These are phyloP conservation scores for Metschnikowia lachancei DNA, from an alignment of 805 yeast species.

Conservation along the genomic window DNA sequence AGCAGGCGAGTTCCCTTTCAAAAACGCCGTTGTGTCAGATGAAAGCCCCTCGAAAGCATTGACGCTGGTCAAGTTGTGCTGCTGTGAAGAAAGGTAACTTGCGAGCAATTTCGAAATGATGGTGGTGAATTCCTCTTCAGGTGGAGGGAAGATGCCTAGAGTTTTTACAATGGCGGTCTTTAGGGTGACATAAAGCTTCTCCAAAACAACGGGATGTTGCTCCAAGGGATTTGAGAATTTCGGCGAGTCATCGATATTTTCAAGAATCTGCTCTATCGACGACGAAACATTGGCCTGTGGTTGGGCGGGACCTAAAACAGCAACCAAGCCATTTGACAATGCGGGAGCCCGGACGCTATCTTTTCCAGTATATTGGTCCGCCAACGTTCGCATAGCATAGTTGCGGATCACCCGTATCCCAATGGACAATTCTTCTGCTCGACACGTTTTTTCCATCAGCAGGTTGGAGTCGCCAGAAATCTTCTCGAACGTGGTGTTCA, in stretches of 20 bases:
- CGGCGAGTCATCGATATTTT: constrained; percentile 15
- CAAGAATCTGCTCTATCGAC: constrained; percentile 8
- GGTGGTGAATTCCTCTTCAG: background rate
- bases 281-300: background rate
- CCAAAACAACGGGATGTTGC: constrained; percentile 18
- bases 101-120: constrained; percentile 8
- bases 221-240: constrained; percentile 10
- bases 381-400: constrained; percentile 13
- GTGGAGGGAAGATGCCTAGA: background rate
- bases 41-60: constrained; percentile 13
- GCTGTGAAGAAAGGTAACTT: constrained; percentile 10
- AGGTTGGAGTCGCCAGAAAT: constrained; percentile 15
- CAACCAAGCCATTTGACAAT: background rate
- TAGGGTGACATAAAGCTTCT: constrained; percentile 21
- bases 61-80: constrained; percentile 4
- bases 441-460: constrained; percentile 20
- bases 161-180: constrained; percentile 10
- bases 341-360: background rate
- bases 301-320: background rate
- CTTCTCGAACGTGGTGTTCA: constrained; percentile 11
- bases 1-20: constrained; percentile 4
- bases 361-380: constrained; percentile 12
- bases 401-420: constrained; percentile 17
- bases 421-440: constrained; percentile 22
- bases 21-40: constrained; percentile 7